Conservation (phyloP, 78 protist species). For the Tieghemostelium lacteum region DNA sequence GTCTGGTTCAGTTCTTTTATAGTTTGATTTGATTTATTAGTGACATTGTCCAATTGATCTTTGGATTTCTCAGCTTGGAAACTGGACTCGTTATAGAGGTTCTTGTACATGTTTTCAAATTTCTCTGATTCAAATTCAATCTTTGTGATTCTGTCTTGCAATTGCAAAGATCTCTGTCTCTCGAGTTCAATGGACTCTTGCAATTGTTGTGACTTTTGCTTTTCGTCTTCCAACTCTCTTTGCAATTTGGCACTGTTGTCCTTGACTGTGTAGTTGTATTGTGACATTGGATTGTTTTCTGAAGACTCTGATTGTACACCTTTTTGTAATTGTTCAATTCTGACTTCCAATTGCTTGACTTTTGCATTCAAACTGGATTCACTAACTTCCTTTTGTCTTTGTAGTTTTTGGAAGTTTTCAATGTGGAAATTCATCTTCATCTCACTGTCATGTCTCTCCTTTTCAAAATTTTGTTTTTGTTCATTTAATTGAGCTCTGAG, state of each 20-base stretch:
- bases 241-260: conserved; percentile 43
- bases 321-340: neutral
- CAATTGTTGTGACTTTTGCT: too few relatives aligned
- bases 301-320: neutral
- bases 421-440: conserved; percentile 10
- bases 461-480: neutral
- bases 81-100: too few relatives aligned
- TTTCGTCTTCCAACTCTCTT: too few relatives aligned
- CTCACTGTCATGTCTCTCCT: conserved; percentile 16
- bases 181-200: too few relatives aligned
- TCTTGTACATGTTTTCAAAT: too few relatives aligned
- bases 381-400: neutral
- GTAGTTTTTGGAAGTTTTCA: neutral
- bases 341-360: conserved; percentile 12
- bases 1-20: too few relatives aligned
- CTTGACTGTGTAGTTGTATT: conserved; percentile 24
- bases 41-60: too few relatives aligned
- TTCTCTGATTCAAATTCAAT: too few relatives aligned
- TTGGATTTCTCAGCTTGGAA: too few relatives aligned
- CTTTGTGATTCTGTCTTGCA: too few relatives aligned
- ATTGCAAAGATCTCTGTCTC: too few relatives aligned
- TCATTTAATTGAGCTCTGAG: neutral
- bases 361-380: conserved; percentile 1
- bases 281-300: conserved; percentile 2
- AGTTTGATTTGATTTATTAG: too few relatives aligned